Evolutionary conservation across 2,329 filamentous ascomycete genomes (phyloP), one percentile per base, ranked within the genome.

Genomic region (Saccharata proteae): DNA sequence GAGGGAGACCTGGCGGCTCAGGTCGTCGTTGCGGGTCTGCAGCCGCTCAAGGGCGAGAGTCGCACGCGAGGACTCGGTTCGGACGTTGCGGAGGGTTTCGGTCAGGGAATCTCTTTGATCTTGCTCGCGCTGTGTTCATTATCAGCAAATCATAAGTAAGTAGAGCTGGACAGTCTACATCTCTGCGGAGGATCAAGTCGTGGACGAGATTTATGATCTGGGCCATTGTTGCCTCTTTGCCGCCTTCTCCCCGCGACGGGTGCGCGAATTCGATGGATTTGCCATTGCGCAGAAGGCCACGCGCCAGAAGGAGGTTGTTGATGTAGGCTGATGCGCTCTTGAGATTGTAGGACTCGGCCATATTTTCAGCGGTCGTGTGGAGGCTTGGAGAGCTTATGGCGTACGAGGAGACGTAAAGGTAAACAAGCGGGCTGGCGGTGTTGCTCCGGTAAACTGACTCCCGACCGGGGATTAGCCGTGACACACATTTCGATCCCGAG

Each of bases 151-250:
- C n/a, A n/a, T n/a, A n/a, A 27, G 16, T 18, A 9, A 9, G 17
- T 12, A 10, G 2, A n/a, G n/a, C 3, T 8, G 4, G 26, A 34
- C 13, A 8, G 36, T 75, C 45, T 64, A 93, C 84, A 54, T 98
- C 90, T 64, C 86, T 74, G 43, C 86, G 74, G 38, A 94, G 55
- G 37, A 98, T 83, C 44, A 98, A 59, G 51, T 98, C 90, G 56
- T 98, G 93, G 29, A 98, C 75, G 15, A 98, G 69, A 50, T 88
- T 81, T 60, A 98, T 93, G 45, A 96, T 77, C 42, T 76, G 74
- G 13, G 80, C 79, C 76, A 90, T 88, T 12, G 80, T 81, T 30
- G 69, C 71, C 48, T 70, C 69, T 21, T 72, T 65, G 12, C 71
- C 72, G 12, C 68, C 67, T 40, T 77, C 71, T 37, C 66, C 69